Evolutionary conservation across 495 filamentous ascomycete species (phyloP).

Genomic region (Choiromyces venosus): DNA sequence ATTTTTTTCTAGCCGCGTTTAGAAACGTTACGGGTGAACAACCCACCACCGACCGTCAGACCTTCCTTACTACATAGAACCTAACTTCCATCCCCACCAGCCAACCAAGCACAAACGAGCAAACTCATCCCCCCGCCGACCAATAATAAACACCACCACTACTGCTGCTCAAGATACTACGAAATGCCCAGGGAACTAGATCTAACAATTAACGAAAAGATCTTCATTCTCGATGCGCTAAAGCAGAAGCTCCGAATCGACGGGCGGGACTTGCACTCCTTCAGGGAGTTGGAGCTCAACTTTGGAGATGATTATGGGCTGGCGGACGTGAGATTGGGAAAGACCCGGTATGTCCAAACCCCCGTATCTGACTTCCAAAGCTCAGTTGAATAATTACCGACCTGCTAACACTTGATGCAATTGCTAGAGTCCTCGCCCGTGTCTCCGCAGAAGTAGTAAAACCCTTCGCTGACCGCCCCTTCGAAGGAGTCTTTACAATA

Average conservation of each 20-base stretch:
- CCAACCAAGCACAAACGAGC: conserved; percentile 15
- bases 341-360: conserved; percentile 62
- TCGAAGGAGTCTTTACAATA: conserved; percentile 91
- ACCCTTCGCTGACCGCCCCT: conserved; percentile 80
- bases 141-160: conserved; percentile 6
- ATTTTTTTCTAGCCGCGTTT: not conserved
- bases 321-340: conserved; percentile 81
- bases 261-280: conserved; percentile 70
- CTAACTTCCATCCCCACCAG: not conserved
- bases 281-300: conserved; percentile 65
- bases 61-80: not conserved
- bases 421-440: conserved; percentile 66
- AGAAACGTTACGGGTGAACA: not conserved
- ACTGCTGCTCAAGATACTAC: conserved; percentile 8
- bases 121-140: not conserved
- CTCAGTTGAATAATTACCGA: not conserved
- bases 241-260: conserved; percentile 74
- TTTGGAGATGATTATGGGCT: conserved; percentile 91
- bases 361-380: conserved; percentile 4
- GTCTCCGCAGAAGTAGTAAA: conserved; percentile 82
- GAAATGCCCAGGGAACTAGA: conserved; percentile 84
- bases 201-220: conserved; percentile 70
- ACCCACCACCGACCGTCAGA: not conserved
- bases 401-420: conserved; percentile 23
- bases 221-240: conserved; percentile 70